Conservation (phyloP, 768 basidiomycete genomes). For the Trametes elegans region DNA sequence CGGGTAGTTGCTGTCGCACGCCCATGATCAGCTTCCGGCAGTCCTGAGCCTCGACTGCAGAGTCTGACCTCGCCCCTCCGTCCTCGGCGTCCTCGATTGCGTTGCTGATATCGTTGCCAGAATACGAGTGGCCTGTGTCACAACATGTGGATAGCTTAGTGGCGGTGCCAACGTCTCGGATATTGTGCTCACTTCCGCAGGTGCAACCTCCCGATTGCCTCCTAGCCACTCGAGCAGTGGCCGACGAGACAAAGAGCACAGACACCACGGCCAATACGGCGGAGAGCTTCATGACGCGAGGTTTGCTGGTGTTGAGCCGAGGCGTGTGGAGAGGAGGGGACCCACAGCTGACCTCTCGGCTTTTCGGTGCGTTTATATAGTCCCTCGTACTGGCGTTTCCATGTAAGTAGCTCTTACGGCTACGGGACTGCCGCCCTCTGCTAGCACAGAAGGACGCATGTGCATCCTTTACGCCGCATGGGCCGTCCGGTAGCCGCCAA, state of each 20-base stretch:
- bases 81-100: slow-evolving; percentile 24
- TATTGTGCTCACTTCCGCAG: slow-evolving; percentile 21
- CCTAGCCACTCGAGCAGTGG: slow-evolving; percentile 3
- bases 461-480: slow-evolving; percentile 3
- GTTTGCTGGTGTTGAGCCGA: too few species aligned
- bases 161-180: background rate
- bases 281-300: slow-evolving; percentile 12
- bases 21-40: background rate
- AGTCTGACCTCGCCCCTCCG: slow-evolving; percentile 21
- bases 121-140: slow-evolving; percentile 21
- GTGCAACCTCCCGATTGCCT: slow-evolving; percentile 24
- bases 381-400: background rate
- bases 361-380: background rate
- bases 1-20: slow-evolving; percentile 24
- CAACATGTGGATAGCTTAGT: background rate
- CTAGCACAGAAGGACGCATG: background rate
- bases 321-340: background rate
- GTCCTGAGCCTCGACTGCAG: background rate
- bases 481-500: background rate
- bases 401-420: background rate
- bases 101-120: slow-evolving; percentile 17
- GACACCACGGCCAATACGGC: slow-evolving; percentile 8
- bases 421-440: background rate
- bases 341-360: background rate
- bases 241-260: slow-evolving; percentile 9